Conservation (phyloP, 202 grass and related monocot genomes). For the Saccharum hybrid region DNA sequence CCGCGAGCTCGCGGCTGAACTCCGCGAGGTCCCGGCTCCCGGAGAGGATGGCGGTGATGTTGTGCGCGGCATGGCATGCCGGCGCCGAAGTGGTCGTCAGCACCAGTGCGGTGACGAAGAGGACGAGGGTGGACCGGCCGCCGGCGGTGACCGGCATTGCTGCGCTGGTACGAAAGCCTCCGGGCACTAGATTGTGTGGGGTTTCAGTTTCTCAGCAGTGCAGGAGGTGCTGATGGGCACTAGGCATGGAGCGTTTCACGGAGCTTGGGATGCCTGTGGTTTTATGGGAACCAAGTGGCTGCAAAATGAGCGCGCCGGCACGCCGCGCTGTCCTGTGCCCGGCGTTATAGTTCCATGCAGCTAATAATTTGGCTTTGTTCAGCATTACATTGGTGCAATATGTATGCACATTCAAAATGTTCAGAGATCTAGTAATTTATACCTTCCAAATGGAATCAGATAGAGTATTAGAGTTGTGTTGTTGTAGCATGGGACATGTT, state of each 20-base stretch:
- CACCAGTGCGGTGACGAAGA: slow-evolving; percentile 21
- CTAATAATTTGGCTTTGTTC: background rate
- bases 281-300: slow-evolving; percentile 29
- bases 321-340: background rate
- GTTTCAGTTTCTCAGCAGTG: background rate
- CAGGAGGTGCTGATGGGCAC: too few relatives aligned
- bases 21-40: slow-evolving; percentile 57
- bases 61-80: slow-evolving; percentile 45
- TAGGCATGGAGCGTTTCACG: background rate
- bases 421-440: background rate
- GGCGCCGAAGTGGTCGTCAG: slow-evolving; percentile 15
- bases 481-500: background rate
- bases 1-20: slow-evolving; percentile 68
- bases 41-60: slow-evolving; percentile 80
- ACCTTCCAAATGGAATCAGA: background rate
- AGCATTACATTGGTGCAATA: background rate
- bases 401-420: background rate
- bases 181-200: background rate
- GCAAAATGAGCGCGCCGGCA: background rate
- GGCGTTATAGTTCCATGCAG: background rate
- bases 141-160: slow-evolving; percentile 28
- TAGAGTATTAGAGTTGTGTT: background rate
- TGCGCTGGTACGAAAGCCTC: background rate
- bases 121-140: background rate
- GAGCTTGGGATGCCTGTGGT: slow-evolving; percentile 8